Evolutionary conservation across 768 basidiomycete genomes (phyloP), one percentile per base, ranked within the genome.

Genomic region (Multifurca ochricompacta): DNA sequence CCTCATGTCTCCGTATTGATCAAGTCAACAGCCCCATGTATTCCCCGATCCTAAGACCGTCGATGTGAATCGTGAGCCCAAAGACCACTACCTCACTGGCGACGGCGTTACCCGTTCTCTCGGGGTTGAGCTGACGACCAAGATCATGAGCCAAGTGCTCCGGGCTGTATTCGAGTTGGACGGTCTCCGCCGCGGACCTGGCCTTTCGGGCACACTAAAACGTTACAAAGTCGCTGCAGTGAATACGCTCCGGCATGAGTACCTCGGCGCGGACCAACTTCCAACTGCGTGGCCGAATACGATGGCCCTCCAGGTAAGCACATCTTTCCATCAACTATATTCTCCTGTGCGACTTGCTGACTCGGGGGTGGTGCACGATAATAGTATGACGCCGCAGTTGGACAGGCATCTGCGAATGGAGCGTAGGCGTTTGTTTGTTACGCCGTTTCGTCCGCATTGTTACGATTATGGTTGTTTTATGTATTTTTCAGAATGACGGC

Each of bases 231-330:
- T 71, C 46, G 74, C 80, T 49, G 58, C 62, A 2, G 69, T 72
- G 35, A 70, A 76, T 40, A 79, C 74, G 4, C 74, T 80, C 21
- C 70, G 69, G 9, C 76, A 76, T 61, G 72, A 74, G 50, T 89
- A 87, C 65, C 69, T 90, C 56, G 75, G 79, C 53, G 62, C 65
- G 1, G 66, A 72, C 1, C 75, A 80, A 62, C 50, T 70, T n/a
- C 70, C 76, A 10, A 71, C 71, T 4, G 79, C 85, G 16, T 88
- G 86, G 86, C 83, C 87, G 0, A 77, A 76, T 6, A 79, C 80
- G 2, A 70, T 90, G 76, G 69, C 80, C 25, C 63, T 88, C 32
- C 70, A 81, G 71, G 79, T 80, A 65, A 50, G 72, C 62, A n/a
- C 10, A n/a, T 31, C 6, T 3, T 8, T 35, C 3, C 8, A 25